Evolutionary conservation across 192 early-diverging fungal species (phyloP).

Genomic region (Coemansia sp.): DNA sequence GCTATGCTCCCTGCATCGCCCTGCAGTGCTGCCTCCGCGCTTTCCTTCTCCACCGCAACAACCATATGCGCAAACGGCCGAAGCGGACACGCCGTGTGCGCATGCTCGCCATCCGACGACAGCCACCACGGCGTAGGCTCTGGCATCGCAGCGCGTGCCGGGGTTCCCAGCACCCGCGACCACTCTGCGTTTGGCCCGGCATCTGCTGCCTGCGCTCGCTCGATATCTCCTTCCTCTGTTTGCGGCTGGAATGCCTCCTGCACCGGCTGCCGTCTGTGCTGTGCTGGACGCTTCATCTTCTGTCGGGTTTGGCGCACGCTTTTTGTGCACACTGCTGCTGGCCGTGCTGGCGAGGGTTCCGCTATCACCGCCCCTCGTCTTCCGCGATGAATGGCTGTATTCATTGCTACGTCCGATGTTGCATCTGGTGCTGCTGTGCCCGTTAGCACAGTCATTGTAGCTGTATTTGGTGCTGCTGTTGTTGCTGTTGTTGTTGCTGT

Average conservation of each 20-base stretch:
- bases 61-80: conserved; percentile 56
- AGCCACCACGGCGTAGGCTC: conserved; percentile 42
- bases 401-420: too few species aligned
- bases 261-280: neutral
- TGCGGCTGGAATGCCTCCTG: neutral
- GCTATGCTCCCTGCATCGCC: conserved; percentile 6
- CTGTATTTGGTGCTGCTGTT: neutral
- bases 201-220: too few species aligned
- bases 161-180: too few species aligned
- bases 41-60: conserved; percentile 22
- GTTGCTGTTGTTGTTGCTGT: neutral
- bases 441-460: neutral
- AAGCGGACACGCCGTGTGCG: conserved; percentile 51
- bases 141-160: neutral
- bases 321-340: neutral
- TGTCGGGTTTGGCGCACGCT: neutral
- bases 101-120: conserved; percentile 44
- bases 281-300: neutral
- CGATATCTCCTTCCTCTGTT: neutral
- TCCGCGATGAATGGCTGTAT: neutral
- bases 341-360: neutral
- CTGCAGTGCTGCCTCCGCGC: neutral
- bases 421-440: too few species aligned
- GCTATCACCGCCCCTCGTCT: neutral
- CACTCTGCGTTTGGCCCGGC: neutral